Evolutionary conservation across 148 eudicot species (phyloP), one percentile per base, ranked within the genome.

Genomic region (Cornus suecica): DNA sequence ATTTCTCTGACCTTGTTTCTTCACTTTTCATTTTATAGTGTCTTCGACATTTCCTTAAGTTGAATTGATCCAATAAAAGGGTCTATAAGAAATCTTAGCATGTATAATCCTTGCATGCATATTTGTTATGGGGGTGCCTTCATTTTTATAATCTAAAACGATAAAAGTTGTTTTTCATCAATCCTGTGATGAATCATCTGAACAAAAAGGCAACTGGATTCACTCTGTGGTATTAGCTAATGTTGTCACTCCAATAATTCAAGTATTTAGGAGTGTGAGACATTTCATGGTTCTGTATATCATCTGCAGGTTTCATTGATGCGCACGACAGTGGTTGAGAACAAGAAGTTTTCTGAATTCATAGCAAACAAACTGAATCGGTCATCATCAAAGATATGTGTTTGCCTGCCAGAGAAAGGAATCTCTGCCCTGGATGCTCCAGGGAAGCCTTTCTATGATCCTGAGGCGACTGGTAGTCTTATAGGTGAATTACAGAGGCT

Each of bases 371-470:
- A 90, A 85, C 77, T 95, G 76, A 95, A 88, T 86, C 89, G 83
- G 81, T 85, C 97, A 74, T 85, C 99, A 70, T 82, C 97, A 68
- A 91, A 88, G 80, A 65, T 95, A 34, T 67, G 85, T 54, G 84
- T 95, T 82, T 95, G 98, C 87, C 80, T 95, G 80, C 98, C 98
- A n/a, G 86, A 88, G 83, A 93, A 86, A 69, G 99, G 99, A 71
- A 78, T 93, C 68, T 93, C 99, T 81, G 98, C 97, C 81, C 80
- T 95, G 80, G 99, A 95, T 82, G 90, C 92, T 41, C 89, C 90
- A 1, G 98, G 87, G 16, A 90, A 90, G 81, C 92, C 94, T 71
- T 95, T 95, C 76, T 80, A 90, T 78, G 99, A 95, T 79, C 90
- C 98, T 78, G 88, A 88, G 75, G 91, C 93, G 68, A 91, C 98